Base-by-base conservation (phyloP, 75 land plant genomes). In the Picea sitchensis region DNA sequence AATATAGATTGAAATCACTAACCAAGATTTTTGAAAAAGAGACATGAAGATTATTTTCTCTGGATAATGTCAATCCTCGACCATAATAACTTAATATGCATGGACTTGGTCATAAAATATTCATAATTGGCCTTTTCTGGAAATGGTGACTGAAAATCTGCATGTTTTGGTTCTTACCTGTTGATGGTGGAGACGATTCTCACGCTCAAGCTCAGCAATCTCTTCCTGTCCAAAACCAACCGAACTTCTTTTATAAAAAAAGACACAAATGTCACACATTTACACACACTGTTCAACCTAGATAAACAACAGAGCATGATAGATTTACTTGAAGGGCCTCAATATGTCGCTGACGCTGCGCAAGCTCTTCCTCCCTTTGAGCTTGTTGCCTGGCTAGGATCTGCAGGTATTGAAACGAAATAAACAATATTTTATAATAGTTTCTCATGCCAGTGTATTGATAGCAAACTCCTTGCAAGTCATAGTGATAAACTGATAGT, bases 341-440 rank as follows among this genome's bases (percentile, higher is more conserved):
- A 76, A 98, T 95, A 65, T 98, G 99, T 30, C 98, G 91, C 73
- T 91, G 99, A 20, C 96, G 88, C 78, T 90, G 94, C 58, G 92
- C 84, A 18, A 98, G 86, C 87, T 98, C 94, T 76, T 98, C 99
- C 80, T 98, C 99, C 73, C 98, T 87, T 78, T 95, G 96, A 81
- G 99, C 99, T 87, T 98, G 99, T 80, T 92, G 98, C 83, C 99
- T 91, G 62, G 99, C 99, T 76, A 98, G 76, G 62, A 90, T 59
- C 96, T 93, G 91, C 34, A 78, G 60, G 62, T 34, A 11, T 59
- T 18, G 34, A 76, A 31, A 77, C 11, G 62, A 61, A 61, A 61
- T 61, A 61, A 61, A 20, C 6, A 61, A 5, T 61, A 61, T 20
- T 61, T 15, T 61, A 2, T 60, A 60, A 59, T 9, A 14, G 14